phyloP scores from a whole-genome alignment of 2,329 filamentous ascomycete species.

The Dothideomycetes sp. region DNA sequence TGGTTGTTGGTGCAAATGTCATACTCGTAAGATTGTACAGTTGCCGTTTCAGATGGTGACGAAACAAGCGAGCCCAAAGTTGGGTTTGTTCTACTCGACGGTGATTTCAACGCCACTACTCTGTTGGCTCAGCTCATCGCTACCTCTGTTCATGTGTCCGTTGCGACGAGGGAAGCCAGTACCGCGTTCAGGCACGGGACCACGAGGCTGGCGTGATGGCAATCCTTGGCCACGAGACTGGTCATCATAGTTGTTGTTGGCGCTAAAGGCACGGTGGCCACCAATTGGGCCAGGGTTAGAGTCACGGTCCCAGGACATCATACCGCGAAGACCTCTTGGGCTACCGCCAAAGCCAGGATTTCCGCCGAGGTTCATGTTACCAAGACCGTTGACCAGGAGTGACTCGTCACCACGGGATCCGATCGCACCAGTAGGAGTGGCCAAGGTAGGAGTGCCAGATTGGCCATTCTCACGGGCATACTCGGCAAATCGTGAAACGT shows the following conservation, averaged over 20 bases:
- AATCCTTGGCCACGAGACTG: conserved; percentile 34
- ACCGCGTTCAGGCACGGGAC: conserved; percentile 49
- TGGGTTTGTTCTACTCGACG: conserved; percentile 38
- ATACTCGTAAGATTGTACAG: conserved; percentile 9
- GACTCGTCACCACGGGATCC: conserved; percentile 44
- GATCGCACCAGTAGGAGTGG: conserved; percentile 51
- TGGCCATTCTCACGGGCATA: conserved; percentile 45
- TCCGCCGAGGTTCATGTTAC: conserved; percentile 47
- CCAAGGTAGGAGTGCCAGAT: conserved; percentile 53
- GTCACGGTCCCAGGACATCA: conserved; percentile 50
- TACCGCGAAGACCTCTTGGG: conserved; percentile 47
- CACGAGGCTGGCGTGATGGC: conserved; percentile 51
- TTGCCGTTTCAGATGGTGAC: conserved; percentile 7
- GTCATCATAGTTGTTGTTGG: conserved; percentile 46
- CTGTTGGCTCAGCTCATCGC: conserved; percentile 51
- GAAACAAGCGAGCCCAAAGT: conserved; percentile 2
- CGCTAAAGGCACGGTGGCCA: conserved; percentile 52
- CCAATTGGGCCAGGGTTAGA: conserved; percentile 50
- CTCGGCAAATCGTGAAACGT: conserved; percentile 51
- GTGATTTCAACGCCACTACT: conserved; percentile 50
- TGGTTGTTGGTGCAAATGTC: conserved; percentile 9
- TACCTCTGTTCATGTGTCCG: conserved; percentile 50
- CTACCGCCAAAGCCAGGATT: conserved; percentile 35
- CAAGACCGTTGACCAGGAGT: conserved; percentile 52
- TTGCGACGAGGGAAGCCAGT: conserved; percentile 48